These are phyloP conservation scores for Onygena corvina DNA, from an alignment of 2,329 filamentous ascomycete species.

Conservation along the genomic window DNA sequence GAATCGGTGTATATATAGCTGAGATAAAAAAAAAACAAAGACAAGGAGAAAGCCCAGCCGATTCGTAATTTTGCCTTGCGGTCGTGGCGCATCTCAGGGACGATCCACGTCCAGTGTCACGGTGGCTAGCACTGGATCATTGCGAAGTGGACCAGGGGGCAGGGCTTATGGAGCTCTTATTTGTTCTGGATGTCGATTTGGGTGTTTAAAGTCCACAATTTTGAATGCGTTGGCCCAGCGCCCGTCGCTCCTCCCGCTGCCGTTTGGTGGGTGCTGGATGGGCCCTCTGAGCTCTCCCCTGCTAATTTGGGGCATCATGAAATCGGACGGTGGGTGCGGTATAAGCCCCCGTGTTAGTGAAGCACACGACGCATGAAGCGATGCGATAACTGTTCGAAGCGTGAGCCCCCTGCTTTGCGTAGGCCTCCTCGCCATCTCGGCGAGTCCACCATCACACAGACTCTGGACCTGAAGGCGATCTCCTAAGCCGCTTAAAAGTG, in stretches of 20 bases:
- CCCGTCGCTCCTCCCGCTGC: not conserved
- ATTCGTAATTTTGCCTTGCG: not conserved
- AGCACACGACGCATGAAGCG: too few relatives aligned
- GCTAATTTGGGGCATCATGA: too few relatives aligned
- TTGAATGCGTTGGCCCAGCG: not conserved
- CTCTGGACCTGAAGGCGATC: not conserved
- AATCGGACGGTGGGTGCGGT: too few relatives aligned
- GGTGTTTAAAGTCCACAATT: not conserved
- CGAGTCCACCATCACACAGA: too few relatives aligned
- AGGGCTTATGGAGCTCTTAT: not conserved
- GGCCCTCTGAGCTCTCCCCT: too few relatives aligned
- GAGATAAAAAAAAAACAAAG: constrained; percentile 1
- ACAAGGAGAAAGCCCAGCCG: not conserved
- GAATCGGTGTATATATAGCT: constrained; percentile 3
- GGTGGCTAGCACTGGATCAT: not conserved
- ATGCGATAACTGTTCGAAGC: too few relatives aligned
- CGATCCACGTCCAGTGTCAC: constrained; percentile 2
- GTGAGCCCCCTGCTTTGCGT: too few relatives aligned
- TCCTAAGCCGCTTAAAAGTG: not conserved
- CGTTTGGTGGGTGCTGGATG: not conserved
- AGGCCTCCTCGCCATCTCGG: too few relatives aligned
- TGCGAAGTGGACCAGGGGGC: constrained; percentile 4
- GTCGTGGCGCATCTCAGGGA: not conserved
- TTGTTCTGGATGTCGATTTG: not conserved
- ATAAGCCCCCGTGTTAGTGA: too few relatives aligned